These are phyloP conservation scores for Calonectria ilicicola DNA, from an alignment of 2,329 filamentous ascomycete species.

Conservation along the genomic window DNA sequence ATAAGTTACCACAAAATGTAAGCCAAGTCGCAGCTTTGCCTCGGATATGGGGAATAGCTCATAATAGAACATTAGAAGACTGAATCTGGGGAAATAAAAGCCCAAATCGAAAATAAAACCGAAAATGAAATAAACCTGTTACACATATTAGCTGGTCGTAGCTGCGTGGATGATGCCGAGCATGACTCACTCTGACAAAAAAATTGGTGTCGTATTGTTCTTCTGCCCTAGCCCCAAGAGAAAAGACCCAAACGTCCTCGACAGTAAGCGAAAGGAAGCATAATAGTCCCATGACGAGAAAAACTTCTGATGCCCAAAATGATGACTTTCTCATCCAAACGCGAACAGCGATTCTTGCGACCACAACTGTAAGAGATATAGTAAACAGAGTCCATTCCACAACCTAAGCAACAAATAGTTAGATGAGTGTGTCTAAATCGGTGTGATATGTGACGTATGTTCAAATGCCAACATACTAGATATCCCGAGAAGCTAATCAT, in stretches of 20 bases:
- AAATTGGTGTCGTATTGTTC: background rate
- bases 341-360: background rate
- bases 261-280: background rate
- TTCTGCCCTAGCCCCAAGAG: background rate
- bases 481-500: background rate
- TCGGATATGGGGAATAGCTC: background rate
- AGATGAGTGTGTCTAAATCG: background rate
- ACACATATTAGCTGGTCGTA: too few relatives aligned
- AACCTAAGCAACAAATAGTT: background rate
- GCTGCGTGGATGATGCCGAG: too few relatives aligned
- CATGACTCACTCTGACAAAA: background rate
- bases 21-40: background rate
- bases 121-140: background rate
- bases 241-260: background rate
- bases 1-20: background rate
- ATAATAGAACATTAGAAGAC: background rate
- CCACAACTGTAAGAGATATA: background rate
- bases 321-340: background rate
- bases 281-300: background rate
- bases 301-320: background rate
- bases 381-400: background rate
- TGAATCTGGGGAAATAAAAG: background rate
- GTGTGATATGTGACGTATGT: background rate
- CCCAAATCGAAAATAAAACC: background rate
- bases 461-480: background rate